Base-by-base conservation (phyloP, 257 asterid species). In the Rhazya stricta region DNA sequence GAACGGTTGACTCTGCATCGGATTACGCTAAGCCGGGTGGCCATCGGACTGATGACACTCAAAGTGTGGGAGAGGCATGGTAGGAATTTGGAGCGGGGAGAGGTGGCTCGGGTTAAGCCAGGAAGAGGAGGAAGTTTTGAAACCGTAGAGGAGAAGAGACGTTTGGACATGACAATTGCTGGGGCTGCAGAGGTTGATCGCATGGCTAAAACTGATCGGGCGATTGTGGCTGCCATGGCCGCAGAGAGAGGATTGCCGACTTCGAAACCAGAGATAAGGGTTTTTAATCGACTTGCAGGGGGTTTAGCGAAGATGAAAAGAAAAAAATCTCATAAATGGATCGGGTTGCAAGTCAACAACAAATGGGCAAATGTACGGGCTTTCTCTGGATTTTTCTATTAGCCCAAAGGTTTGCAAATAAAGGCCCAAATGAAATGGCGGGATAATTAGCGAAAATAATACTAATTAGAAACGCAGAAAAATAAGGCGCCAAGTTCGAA, bases 1-100 rank as follows among this genome's bases (percentile, higher is more conserved):
- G 97, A 88, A 2, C 97, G 84, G 62, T 89, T 87, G 30, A 89
- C 92, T 71, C 92, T 81, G 85, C 97, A 94, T 30, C 96, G 79
- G 39, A 94, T 39, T 29, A 79, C 43, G 65, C 81, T 85, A 71
- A 84, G 74, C 3, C 96, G 83, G 29, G 41, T 18, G 16, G 68
- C 15, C 58, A 42, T 27, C 6, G 95, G 86, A 16, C 74, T 65
- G 9, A 48, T 39, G 23, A 82, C 60, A 3, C 71, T 77, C n/a
- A 80, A 48, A 25, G 79, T 61, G 60, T 76, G 89, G 16, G 89
- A 81, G 39, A 79, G 61, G 13, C 84, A 56, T 2, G 80, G 73
- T 42, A 68, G 48, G n/a, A 77, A 54, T 30, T 41, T 82, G 73
- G 78, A 79, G 29, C 77, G 87, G 76, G 76, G 70, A 80, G 81